phyloP scores from a whole-genome alignment of 768 basidiomycete species.

The Trametes sanguinea region DNA sequence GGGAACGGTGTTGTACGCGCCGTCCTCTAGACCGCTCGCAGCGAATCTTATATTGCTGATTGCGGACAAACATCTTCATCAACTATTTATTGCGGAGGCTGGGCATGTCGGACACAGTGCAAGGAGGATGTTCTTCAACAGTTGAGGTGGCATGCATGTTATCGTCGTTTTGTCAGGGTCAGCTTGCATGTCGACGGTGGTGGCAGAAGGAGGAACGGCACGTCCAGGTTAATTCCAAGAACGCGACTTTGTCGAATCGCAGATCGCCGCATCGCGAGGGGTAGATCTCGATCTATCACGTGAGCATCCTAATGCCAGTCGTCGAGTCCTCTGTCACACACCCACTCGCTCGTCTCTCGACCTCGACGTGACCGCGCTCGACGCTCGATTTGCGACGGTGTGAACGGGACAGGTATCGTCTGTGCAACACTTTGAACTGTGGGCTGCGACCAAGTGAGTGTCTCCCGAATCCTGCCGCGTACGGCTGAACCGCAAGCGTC shows the following conservation, averaged over 20 bases:
- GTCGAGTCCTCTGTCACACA: too few relatives aligned
- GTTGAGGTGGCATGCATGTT: slow-evolving; percentile 24
- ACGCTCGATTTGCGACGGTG: too few relatives aligned
- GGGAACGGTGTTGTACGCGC: slow-evolving; percentile 33
- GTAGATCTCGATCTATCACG: neutral
- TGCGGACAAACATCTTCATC: slow-evolving; percentile 21
- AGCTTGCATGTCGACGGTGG: neutral
- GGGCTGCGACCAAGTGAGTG: too few relatives aligned
- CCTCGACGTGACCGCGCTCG: too few relatives aligned
- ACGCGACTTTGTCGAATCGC: neutral
- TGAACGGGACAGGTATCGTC: too few relatives aligned
- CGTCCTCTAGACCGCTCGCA: slow-evolving; percentile 44
- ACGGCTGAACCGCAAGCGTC: neutral
- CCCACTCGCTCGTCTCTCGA: too few relatives aligned
- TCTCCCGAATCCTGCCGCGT: neutral
- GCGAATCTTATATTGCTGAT: slow-evolving; percentile 37
- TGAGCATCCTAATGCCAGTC: too few relatives aligned
- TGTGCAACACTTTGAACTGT: too few relatives aligned
- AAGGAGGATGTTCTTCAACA: slow-evolving; percentile 24
- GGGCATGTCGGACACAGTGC: slow-evolving; percentile 24
- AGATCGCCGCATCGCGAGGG: neutral
- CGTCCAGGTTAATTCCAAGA: too few relatives aligned
- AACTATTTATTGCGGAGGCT: slow-evolving; percentile 17
- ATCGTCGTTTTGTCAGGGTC: neutral
- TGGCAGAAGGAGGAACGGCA: too few relatives aligned